Evolutionary conservation across 495 filamentous ascomycete species (phyloP).

Genomic region (Jackrogersella multiformis): DNA sequence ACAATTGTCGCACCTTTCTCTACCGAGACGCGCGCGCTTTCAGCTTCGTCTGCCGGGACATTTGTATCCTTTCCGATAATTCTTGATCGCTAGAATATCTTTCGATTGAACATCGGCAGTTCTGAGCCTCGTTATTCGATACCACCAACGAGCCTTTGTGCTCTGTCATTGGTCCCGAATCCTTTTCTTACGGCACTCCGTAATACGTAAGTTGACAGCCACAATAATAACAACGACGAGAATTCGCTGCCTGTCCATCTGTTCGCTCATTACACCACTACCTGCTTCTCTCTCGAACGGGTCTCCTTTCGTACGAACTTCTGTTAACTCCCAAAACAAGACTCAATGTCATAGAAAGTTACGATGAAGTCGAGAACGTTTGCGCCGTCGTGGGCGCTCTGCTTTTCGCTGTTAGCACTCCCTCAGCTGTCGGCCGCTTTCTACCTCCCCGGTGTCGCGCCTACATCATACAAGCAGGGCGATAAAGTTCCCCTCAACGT

Average conservation of each 20-base stretch:
- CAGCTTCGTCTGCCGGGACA: slow-evolving; percentile 11
- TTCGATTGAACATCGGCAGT: not conserved
- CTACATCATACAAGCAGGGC: slow-evolving; percentile 82
- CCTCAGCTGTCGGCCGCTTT: slow-evolving; percentile 76
- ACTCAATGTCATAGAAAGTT: slow-evolving; percentile 33
- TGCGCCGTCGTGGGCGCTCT: slow-evolving; percentile 58
- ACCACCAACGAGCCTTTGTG: slow-evolving; percentile 28
- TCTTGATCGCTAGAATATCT: not conserved
- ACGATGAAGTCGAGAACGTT: slow-evolving; percentile 59
- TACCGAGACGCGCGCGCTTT: not conserved
- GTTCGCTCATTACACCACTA: not conserved
- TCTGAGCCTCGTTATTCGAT: not conserved
- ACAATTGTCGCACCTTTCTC: slow-evolving; percentile 20
- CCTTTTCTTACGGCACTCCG: slow-evolving; percentile 19
- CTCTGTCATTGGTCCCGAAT: slow-evolving; percentile 37
- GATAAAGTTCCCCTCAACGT: slow-evolving; percentile 88
- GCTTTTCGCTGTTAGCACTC: slow-evolving; percentile 55
- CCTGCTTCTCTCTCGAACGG: not conserved
- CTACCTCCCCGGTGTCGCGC: slow-evolving; percentile 95
- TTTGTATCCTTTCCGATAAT: slow-evolving; percentile 1
- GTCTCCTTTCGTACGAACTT: not conserved
- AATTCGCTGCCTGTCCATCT: not conserved
- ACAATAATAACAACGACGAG: not conserved
- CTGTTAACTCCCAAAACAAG: slow-evolving; percentile 6
- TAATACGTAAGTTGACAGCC: slow-evolving; percentile 35